Base-by-base conservation (phyloP, 148 eudicot genomes). In the Euryodendron excelsum region DNA sequence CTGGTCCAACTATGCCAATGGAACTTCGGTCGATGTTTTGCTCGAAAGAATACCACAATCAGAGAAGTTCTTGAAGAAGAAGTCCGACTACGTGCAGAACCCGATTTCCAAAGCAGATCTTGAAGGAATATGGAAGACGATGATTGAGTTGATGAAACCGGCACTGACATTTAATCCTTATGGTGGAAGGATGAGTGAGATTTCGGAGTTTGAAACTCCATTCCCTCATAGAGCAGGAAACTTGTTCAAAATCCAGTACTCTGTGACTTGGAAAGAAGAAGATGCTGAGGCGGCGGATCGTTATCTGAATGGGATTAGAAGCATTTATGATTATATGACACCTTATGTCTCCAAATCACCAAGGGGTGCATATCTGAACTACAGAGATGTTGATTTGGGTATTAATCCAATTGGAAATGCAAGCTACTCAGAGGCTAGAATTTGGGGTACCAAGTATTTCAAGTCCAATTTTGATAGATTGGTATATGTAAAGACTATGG, bases 221-320 rank as follows among this genome's bases (percentile, higher is more conserved):
- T 79, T 79, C 3, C 81, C 81, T 60, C 81, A 79, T 7, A 50
- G 81, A 61, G 76, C 61, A 0, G 81, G 76, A 0, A 78, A 78
- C 25, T 4, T 71, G 36, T 71, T 47, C 11, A 79, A 79, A 34
- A 72, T 79, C 9, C 81, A 79, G 62, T 79, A 79, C 33, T 45
- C 76, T 5, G 44, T 48, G 6, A 71, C 61, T 20, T 71, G 81
- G 81, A 36, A 59, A 1, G 81, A 72, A 20, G 61, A 31, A 12
- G 69, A 28, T 31, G 20, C 34, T 23, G 70, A 37, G 1, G 34
- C 69, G 0, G 25, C 62, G 1, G 44, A 71, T 1, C 27, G 61
- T 23, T 31, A 79, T 3, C 33, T 72, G 1, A 71, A 34, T n/a
- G 23, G n/a, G 36, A 45, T n/a, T 18, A 79, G 62, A 25, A 2